Percentiles rank a stretch among this genome's conserved stretches.
phyloP scores from a whole-genome alignment of 345 rosid species.

The Camelina hispida region DNA sequence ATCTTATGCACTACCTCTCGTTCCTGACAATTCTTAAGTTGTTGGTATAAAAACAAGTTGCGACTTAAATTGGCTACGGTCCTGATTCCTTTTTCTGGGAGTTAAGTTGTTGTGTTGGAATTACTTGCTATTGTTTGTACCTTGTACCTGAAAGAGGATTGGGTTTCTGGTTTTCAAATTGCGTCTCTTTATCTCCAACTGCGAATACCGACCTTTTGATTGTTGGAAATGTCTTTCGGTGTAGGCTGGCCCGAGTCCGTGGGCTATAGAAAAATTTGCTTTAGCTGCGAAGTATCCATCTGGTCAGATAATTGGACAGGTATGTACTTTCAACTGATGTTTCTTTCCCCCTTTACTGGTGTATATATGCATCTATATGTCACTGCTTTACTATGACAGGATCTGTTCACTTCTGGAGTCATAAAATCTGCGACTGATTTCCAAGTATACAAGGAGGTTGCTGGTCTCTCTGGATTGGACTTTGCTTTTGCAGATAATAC shows the following conservation, averaged over 20 bases:
- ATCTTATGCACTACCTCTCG: slow-evolving; percentile 13
- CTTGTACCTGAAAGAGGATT: background rate
- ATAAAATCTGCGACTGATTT: slow-evolving; percentile 92
- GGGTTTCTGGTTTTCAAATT: slow-evolving; percentile 13
- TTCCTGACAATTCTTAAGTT: background rate
- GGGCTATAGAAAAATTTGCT: slow-evolving; percentile 92
- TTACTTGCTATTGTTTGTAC: background rate
- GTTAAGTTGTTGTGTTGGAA: background rate
- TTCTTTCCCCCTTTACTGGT: slow-evolving; percentile 12
- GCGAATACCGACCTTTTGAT: slow-evolving; percentile 6
- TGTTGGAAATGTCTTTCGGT: slow-evolving; percentile 19
- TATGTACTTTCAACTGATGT: slow-evolving; percentile 37
- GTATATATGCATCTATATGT: slow-evolving; percentile 11
- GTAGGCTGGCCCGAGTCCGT: slow-evolving; percentile 91
- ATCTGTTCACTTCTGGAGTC: slow-evolving; percentile 75
- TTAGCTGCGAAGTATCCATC: slow-evolving; percentile 84
- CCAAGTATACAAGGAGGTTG: slow-evolving; percentile 88
- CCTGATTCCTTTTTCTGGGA: slow-evolving; percentile 19
- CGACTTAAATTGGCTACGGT: background rate
- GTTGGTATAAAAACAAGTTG: too few species aligned
- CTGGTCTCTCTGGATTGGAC: slow-evolving; percentile 96
- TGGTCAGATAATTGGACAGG: slow-evolving; percentile 80
- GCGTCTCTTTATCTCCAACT: background rate
- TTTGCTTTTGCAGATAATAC: slow-evolving; percentile 83
- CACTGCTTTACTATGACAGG: slow-evolving; percentile 59